phyloP scores from a whole-genome alignment of 306 rosid genomes.

The Dryas octopetala region DNA sequence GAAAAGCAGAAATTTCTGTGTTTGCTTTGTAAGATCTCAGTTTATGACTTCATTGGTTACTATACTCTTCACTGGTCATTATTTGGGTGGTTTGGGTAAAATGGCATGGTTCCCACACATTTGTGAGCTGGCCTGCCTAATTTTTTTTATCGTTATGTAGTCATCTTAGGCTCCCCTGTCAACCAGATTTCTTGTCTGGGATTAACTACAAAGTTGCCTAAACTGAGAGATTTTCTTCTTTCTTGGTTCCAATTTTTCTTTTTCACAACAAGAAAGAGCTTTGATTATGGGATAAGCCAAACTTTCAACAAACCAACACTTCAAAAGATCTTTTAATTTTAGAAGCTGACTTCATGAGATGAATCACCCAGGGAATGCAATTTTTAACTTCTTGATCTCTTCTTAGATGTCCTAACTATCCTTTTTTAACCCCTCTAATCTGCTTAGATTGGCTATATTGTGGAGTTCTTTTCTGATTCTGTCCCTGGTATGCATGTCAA shows the following conservation, averaged over 20 bases:
- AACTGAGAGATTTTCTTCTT: neutral
- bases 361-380: neutral
- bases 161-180: neutral
- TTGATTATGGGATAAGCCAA: neutral
- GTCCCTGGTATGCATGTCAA: constrained; percentile 15
- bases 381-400: neutral
- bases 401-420: neutral
- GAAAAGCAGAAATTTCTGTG: neutral
- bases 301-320: neutral
- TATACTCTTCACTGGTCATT: too few relatives aligned
- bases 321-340: neutral
- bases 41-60: neutral
- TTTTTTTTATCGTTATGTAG: neutral
- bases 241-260: neutral
- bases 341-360: neutral
- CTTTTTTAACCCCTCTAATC: neutral
- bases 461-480: constrained; percentile 1
- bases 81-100: neutral
- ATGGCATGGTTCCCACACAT: neutral
- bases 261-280: neutral
- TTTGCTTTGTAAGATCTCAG: neutral
- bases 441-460: neutral
- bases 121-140: neutral
- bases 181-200: neutral
- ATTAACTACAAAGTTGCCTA: neutral